Base-by-base conservation (phyloP, 1,284 basidiomycete genomes). In the Omphalotus olearius region DNA sequence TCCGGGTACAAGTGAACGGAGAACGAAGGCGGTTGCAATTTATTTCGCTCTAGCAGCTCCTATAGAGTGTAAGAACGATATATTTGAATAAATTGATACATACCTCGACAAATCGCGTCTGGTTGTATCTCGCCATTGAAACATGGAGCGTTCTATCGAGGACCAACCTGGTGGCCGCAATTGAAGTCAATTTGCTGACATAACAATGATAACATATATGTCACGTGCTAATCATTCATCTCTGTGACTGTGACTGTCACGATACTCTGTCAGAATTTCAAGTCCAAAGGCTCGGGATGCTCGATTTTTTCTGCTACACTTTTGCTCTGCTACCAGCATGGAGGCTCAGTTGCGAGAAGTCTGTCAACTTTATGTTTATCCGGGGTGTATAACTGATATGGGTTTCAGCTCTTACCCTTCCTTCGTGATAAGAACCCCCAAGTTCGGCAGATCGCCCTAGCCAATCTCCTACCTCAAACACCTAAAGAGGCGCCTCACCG, bases 341-440 rank as follows among this genome's bases (percentile, higher is more conserved):
- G 77, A 82, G 59, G 67, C 66, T 52, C 80, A 87, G 56, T 67
- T 86, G 39, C 71, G 70, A 59, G 83, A 87, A 77, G 84, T 82
- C 53, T 59, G 20, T 14, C 14, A 41, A 10, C 33, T 1, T 46
- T 20, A 9, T 48, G 3, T 35, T 46, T 7, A 23, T 36, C 25
- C 23, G 20, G 7, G 18, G 9, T 23, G 20, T 18, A 23, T 25
- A n/a, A 28, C 14, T 47, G 2, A 33, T 45, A 25, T 18, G 16
- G 13, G 40, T 2, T 2, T 14, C 57, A 97, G 83, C 81, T 98
- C 20, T 71, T 94, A 26, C 83, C 83, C 30, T 98, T 98, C 64
- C 70, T 98, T 43, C 84, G 88, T 60, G 92, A 95, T 61, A 80
- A 78, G 53, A 97, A 95, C 62, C 91, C 90, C 0, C 83, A 92